These are phyloP conservation scores for Saprolegnia parasitica DNA, from an alignment of 352 stramenopile species.

Conservation along the genomic window DNA sequence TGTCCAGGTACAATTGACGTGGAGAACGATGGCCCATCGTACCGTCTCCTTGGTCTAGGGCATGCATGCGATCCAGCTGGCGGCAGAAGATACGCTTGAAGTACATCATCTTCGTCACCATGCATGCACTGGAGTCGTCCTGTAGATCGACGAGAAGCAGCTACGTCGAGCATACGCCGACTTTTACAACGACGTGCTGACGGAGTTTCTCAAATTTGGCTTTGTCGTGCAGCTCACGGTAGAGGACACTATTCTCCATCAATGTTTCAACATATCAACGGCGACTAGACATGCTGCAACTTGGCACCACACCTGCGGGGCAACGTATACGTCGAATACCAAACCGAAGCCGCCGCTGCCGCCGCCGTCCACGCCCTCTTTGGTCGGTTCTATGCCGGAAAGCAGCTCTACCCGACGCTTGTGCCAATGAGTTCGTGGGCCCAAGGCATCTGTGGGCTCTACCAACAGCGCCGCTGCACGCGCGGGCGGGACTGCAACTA, in stretches of 20 bases:
- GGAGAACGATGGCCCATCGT: neutral
- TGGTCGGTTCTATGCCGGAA: conserved; percentile 24
- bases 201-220: conserved; percentile 25
- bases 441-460: conserved; percentile 24
- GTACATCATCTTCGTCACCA: neutral
- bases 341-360: conserved; percentile 13
- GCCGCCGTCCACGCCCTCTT: neutral
- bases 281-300: conserved; percentile 34
- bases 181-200: conserved; percentile 21
- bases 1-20: conserved; percentile 6
- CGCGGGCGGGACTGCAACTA: conserved; percentile 27
- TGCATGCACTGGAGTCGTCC: neutral
- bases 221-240: conserved; percentile 25
- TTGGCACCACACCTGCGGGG: conserved; percentile 30
- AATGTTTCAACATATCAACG: neutral
- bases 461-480: conserved; percentile 4
- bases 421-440: conserved; percentile 12
- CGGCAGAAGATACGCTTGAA: conserved; percentile 14
- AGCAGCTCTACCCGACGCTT: conserved; percentile 13
- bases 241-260: neutral
- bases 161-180: conserved; percentile 4
- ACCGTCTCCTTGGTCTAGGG: neutral
- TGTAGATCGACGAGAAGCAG: conserved; percentile 16
- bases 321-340: conserved; percentile 35
- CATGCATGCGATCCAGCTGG: conserved; percentile 26